These are phyloP conservation scores for Quercus aquifolioides DNA, from an alignment of 306 rosid genomes.

Conservation along the genomic window DNA sequence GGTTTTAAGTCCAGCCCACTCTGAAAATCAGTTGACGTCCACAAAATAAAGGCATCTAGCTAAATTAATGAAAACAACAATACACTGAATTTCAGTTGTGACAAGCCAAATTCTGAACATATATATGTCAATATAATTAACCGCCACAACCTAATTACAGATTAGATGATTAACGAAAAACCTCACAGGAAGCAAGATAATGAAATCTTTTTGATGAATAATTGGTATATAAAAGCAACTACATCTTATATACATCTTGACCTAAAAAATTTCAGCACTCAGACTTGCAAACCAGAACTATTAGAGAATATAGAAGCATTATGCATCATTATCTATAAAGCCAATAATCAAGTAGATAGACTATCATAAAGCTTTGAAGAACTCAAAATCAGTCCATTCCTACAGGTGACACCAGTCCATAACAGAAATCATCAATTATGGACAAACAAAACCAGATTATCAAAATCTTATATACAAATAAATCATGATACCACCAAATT, in stretches of 20 bases:
- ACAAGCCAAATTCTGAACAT: neutral
- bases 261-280: neutral
- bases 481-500: neutral
- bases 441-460: neutral
- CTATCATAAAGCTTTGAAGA: neutral
- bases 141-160: neutral
- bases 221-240: neutral
- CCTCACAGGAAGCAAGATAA: neutral
- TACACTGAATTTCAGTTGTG: neutral
- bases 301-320: neutral
- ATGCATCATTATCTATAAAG: neutral
- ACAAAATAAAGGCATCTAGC: neutral
- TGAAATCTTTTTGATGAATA: neutral
- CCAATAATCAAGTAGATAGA: neutral
- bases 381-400: neutral
- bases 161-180: neutral
- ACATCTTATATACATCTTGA: neutral
- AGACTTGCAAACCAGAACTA: neutral
- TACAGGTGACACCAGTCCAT: neutral
- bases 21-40: neutral
- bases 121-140: neutral
- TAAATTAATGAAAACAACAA: neutral
- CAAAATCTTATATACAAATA: neutral
- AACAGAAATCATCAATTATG: neutral
- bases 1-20: neutral